Evolutionary conservation across 2,329 filamentous ascomycete species (phyloP).

Genomic region (Biscogniauxia marginata): DNA sequence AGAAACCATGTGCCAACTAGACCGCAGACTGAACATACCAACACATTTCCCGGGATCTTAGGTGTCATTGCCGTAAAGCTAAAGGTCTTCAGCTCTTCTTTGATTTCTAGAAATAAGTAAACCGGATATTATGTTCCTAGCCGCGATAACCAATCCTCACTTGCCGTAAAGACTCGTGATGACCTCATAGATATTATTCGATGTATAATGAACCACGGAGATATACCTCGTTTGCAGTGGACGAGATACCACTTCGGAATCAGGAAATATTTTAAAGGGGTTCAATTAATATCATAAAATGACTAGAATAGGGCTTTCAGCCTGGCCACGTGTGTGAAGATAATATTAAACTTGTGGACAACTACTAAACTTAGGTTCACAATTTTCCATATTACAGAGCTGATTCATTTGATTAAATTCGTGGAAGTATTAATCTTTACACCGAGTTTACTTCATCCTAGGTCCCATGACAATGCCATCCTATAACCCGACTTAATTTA

Average conservation of each 20-base stretch:
- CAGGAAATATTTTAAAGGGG: no score
- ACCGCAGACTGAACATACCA: not conserved
- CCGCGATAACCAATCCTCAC: not conserved
- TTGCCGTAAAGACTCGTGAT: constrained; percentile 2
- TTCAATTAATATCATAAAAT: not conserved
- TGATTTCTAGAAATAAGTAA: constrained; percentile 7
- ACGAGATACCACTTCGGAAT: not conserved
- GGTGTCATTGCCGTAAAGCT: not conserved
- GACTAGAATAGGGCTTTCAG: constrained; percentile 9
- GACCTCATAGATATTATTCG: constrained; percentile 1
- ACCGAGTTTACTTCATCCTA: constrained; percentile 11
- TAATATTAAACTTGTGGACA: not conserved
- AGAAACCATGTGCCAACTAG: constrained; percentile 5
- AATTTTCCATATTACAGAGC: not conserved
- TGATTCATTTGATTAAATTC: not conserved
- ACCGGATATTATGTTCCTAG: constrained; percentile 7
- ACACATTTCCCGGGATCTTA: not conserved
- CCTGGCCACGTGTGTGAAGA: constrained; percentile 2
- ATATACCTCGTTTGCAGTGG: not conserved
- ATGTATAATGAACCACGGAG: not conserved
- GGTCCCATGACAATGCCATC: constrained; percentile 20
- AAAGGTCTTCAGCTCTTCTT: constrained; percentile 2
- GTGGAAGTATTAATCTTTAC: not conserved
- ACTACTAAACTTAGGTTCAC: constrained; percentile 2
- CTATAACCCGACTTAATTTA: constrained; percentile 15